Evolutionary conservation across 176 grass and related monocot species (phyloP).

Genomic region (Panicum miliaceum): DNA sequence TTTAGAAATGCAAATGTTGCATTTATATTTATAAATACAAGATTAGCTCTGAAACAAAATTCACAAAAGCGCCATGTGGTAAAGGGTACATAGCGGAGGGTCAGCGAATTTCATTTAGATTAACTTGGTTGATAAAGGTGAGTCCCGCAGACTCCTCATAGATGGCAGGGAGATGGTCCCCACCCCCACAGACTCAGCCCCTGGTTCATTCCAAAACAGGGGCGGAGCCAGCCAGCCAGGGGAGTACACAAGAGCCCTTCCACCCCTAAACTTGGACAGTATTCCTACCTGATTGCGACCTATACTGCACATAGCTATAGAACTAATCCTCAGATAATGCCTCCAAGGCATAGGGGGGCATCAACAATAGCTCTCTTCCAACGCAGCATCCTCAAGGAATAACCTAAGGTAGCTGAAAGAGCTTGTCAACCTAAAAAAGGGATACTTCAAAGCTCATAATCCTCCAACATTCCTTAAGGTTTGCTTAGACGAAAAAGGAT

Average conservation of each 20-base stretch:
- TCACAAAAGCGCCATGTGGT: neutral
- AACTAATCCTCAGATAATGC: neutral
- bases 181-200: neutral
- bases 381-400: neutral
- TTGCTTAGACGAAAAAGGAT: neutral
- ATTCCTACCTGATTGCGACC: neutral
- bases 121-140: neutral
- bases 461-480: neutral
- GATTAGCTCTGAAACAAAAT: neutral
- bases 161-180: neutral
- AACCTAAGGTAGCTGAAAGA: neutral
- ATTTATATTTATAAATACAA: neutral
- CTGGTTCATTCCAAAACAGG: neutral
- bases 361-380: neutral
- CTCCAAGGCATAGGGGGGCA: neutral
- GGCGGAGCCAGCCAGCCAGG: neutral
- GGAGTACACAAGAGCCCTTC: neutral
- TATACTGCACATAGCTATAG: neutral
- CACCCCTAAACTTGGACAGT: neutral
- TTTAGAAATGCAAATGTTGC: neutral
- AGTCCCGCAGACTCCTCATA: neutral
- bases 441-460: neutral
- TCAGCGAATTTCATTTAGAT: neutral
- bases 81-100: neutral
- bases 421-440: neutral